These are phyloP conservation scores for Neopestalotiopsis rosae DNA, from an alignment of 2,329 filamentous ascomycete species.

Conservation along the genomic window DNA sequence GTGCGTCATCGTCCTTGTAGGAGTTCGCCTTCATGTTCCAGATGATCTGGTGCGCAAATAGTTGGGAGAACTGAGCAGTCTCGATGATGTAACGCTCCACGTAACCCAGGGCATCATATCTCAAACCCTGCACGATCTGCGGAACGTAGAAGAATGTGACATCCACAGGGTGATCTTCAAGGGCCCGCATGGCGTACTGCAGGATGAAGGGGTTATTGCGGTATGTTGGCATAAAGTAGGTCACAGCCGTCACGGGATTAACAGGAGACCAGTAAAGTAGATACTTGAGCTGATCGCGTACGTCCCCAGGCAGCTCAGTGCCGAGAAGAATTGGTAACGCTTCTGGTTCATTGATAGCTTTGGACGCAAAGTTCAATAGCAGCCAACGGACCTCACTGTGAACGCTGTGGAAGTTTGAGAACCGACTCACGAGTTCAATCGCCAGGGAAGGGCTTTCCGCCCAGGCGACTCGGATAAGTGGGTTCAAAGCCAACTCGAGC, in stretches of 20 bases:
- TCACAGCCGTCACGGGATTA: conserved; percentile 91
- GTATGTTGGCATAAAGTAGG: conserved; percentile 90
- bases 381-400: conserved; percentile 79
- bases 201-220: conserved; percentile 90
- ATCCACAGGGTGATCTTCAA: conserved; percentile 95
- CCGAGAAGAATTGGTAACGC: conserved; percentile 84
- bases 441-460: conserved; percentile 82
- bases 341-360: conserved; percentile 80
- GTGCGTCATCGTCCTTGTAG: conserved; percentile 94
- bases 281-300: conserved; percentile 89
- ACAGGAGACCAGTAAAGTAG: conserved; percentile 91
- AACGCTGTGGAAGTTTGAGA: conserved; percentile 71
- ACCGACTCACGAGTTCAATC: conserved; percentile 82
- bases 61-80: conserved; percentile 95
- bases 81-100: conserved; percentile 96
- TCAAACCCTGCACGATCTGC: conserved; percentile 93
- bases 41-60: conserved; percentile 99
- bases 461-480: conserved; percentile 85
- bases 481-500: conserved; percentile 58
- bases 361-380: conserved; percentile 82
- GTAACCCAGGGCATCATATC: conserved; percentile 92
- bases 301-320: conserved; percentile 75
- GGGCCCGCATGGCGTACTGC: conserved; percentile 93
- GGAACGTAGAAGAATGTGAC: conserved; percentile 99
- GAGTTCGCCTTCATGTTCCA: conserved; percentile 99